Conservation (phyloP, 225 moss, liverwort and hornwort species). For the Marchantia polymorpha region DNA sequence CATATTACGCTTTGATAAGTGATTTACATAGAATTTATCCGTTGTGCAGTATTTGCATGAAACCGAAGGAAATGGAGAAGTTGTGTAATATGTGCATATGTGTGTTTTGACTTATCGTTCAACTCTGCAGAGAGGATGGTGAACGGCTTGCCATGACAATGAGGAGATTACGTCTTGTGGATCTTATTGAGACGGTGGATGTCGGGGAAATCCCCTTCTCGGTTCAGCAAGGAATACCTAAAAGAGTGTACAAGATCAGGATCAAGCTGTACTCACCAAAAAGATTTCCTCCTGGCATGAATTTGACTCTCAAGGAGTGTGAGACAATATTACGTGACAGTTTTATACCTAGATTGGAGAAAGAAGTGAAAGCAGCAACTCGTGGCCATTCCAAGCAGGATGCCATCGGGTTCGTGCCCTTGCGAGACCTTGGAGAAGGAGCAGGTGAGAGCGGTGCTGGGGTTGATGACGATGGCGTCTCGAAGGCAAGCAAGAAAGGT, state of each 20-base stretch:
- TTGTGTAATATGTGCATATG: neutral
- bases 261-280: slow-evolving; percentile 63
- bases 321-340: slow-evolving; percentile 51
- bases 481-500: slow-evolving; percentile 36
- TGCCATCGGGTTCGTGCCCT: slow-evolving; percentile 55
- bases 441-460: slow-evolving; percentile 44
- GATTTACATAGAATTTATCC: too few species aligned
- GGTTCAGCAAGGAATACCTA: slow-evolving; percentile 50
- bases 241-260: slow-evolving; percentile 73
- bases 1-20: too few species aligned
- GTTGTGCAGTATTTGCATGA: neutral
- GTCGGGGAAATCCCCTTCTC: slow-evolving; percentile 80
- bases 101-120: neutral
- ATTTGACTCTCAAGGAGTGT: slow-evolving; percentile 51
- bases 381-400: slow-evolving; percentile 61
- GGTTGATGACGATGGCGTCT: slow-evolving; percentile 51
- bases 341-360: slow-evolving; percentile 63
- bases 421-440: slow-evolving; percentile 55
- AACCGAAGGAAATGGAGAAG: neutral
- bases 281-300: slow-evolving; percentile 66
- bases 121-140: slow-evolving; percentile 71
- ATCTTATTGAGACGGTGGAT: slow-evolving; percentile 79
- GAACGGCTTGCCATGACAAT: slow-evolving; percentile 75
- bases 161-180: slow-evolving; percentile 74
- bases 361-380: slow-evolving; percentile 72